Evolutionary conservation across 805 yeast species (phyloP).

Genomic region (Ogataea naganishii): DNA sequence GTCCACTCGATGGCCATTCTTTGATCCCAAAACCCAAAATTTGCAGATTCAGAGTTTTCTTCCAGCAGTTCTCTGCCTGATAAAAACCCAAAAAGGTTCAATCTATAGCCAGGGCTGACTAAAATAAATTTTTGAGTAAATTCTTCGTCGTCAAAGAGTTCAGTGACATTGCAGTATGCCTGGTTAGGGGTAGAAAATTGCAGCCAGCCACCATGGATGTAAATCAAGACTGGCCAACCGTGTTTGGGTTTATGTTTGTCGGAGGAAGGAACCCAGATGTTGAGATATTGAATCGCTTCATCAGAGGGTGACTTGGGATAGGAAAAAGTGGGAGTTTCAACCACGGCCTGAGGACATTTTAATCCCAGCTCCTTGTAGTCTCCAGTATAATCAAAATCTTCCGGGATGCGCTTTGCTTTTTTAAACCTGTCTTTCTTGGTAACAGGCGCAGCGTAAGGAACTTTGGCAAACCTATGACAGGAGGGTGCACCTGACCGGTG

Average conservation of each 20-base stretch:
- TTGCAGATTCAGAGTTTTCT: constrained; percentile 11
- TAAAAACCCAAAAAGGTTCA: constrained; percentile 25
- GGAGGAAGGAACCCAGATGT: constrained; percentile 25
- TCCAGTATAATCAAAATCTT: constrained; percentile 23
- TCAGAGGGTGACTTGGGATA: too few relatives aligned
- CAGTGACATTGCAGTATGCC: constrained; percentile 10
- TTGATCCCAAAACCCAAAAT: constrained; percentile 35
- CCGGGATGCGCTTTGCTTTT: constrained; percentile 15
- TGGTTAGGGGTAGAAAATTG: constrained; percentile 19
- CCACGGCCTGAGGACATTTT: constrained; percentile 24
- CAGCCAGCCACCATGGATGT: constrained; percentile 31
- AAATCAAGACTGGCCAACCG: constrained; percentile 29
- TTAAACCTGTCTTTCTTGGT: too few relatives aligned
- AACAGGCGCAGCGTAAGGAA: too few relatives aligned
- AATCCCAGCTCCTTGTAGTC: constrained; percentile 20
- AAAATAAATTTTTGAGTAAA: constrained; percentile 21
- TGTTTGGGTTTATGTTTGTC: constrained; percentile 15
- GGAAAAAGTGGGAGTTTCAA: constrained; percentile 13
- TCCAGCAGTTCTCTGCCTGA: constrained; percentile 24
- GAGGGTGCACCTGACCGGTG: too few relatives aligned
- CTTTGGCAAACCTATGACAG: too few relatives aligned
- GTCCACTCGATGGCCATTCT: constrained; percentile 33
- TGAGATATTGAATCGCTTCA: constrained; percentile 23
- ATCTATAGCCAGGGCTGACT: constrained; percentile 27
- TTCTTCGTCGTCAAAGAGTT: constrained; percentile 11